Conservation (phyloP, 768 basidiomycete species). For the Xerocomellus chrysenteron region DNA sequence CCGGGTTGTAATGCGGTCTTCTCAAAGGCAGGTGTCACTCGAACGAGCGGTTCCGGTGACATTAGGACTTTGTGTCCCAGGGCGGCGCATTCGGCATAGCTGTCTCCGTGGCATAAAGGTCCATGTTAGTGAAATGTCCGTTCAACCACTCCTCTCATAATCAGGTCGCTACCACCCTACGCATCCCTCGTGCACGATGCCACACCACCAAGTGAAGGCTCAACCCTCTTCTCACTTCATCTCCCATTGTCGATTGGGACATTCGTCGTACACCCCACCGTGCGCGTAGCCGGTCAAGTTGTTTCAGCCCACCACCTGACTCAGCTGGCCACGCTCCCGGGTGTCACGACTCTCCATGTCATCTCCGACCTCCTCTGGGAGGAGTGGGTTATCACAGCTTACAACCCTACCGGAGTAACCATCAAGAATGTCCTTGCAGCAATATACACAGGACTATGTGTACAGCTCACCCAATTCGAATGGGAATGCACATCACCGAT, state of each 20-base stretch:
- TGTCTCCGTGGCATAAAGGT: conserved; percentile 17
- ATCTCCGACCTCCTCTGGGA: conserved; percentile 47
- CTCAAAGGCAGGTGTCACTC: conserved; percentile 18
- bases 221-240: conserved; percentile 16
- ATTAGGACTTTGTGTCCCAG: neutral
- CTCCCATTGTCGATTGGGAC: conserved; percentile 46
- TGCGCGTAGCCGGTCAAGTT: conserved; percentile 5
- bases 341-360: conserved; percentile 38
- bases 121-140: neutral
- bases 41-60: conserved; percentile 6
- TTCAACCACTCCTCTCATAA: neutral
- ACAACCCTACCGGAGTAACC: conserved; percentile 48
- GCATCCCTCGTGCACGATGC: conserved; percentile 13
- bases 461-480: conserved; percentile 40
- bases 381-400: conserved; percentile 41
- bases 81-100: neutral
- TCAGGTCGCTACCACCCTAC: neutral
- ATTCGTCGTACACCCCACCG: conserved; percentile 41
- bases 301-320: conserved; percentile 30
- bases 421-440: conserved; percentile 49
- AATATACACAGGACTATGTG: conserved; percentile 40
- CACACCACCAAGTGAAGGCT: conserved; percentile 14
- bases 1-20: neutral
- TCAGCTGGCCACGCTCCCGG: conserved; percentile 45
- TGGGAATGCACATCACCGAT: conserved; percentile 43